Conservation (phyloP, 176 grass and related monocot species). For the Miscanthus lutarioriparius region DNA sequence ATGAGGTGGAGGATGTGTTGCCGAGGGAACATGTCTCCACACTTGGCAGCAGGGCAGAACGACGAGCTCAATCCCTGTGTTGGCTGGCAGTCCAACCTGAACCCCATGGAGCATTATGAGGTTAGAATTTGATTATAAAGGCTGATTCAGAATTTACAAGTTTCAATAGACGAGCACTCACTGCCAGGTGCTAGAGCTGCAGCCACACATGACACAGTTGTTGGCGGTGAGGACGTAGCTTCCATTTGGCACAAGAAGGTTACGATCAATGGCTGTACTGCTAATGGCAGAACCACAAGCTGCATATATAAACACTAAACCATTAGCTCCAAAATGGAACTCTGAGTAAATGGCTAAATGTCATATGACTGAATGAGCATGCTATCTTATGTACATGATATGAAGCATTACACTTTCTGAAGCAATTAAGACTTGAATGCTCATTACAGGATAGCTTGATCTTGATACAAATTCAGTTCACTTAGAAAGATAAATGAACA, state of each 20-base stretch:
- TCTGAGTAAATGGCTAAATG: not conserved
- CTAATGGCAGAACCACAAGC: conserved; percentile 82
- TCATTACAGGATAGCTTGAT: not conserved
- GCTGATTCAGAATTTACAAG: not conserved
- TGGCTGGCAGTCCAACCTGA: conserved; percentile 69
- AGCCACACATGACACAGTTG: conserved; percentile 83
- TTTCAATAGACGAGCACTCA: conserved; percentile 39
- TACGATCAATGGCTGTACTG: conserved; percentile 53
- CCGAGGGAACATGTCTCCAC: conserved; percentile 67
- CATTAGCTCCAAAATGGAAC: not conserved
- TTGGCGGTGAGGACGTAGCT: conserved; percentile 86
- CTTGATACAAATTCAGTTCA: not conserved
- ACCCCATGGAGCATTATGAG: conserved; percentile 2
- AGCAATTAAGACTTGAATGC: not conserved
- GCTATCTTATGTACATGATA: not conserved
- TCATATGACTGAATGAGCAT: not conserved
- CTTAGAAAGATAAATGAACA: not conserved
- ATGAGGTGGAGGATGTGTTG: conserved; percentile 52
- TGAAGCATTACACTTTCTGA: not conserved
- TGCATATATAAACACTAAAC: conserved; percentile 24
- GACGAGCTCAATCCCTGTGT: conserved; percentile 58
- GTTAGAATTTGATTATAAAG: not conserved
- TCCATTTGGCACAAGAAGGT: conserved; percentile 63
- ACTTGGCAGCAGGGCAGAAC: conserved; percentile 58
- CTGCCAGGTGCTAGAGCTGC: conserved; percentile 82